A percentile compares a stretch with the other conserved stretches of the same genome.
phyloP scores from a whole-genome alignment of 1,284 basidiomycete genomes.

The Grifola frondosa region DNA sequence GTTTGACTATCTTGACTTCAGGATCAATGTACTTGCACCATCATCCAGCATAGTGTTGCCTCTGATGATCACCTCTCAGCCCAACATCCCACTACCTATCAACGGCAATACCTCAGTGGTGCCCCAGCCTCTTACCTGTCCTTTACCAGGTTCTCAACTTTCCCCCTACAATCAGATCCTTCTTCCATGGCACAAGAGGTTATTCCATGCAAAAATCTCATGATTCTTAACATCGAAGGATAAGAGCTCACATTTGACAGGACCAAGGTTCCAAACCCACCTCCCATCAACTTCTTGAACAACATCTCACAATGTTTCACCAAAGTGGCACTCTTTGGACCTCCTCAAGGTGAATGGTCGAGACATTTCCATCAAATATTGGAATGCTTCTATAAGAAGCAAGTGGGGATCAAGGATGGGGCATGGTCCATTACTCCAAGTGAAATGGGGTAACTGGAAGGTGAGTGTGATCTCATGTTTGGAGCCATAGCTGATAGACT shows the following conservation, averaged over 20 bases:
- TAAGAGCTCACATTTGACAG: conserved; percentile 12
- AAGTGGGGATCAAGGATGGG: conserved; percentile 2
- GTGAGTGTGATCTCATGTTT: conserved; percentile 9
- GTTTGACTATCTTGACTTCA: too few relatives aligned
- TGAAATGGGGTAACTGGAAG: conserved; percentile 25
- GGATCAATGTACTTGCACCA: too few relatives aligned
- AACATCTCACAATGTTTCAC: conserved; percentile 17
- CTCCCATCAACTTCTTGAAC: conserved; percentile 15
- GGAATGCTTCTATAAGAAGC: conserved; percentile 21
- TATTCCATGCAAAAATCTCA: conserved; percentile 2
- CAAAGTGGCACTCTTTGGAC: conserved; percentile 21
- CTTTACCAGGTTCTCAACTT: too few relatives aligned
- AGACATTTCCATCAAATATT: conserved; percentile 23
- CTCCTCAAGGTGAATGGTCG: conserved; percentile 17
- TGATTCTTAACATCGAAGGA: conserved; percentile 9
- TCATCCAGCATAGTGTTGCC: too few relatives aligned
- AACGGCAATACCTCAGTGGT: too few relatives aligned
- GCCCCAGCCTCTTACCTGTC: too few relatives aligned
- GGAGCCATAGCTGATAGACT: neutral
- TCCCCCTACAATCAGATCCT: neutral
- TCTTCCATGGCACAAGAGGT: neutral
- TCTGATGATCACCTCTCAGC: too few relatives aligned
- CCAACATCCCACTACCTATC: too few relatives aligned
- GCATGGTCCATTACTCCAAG: conserved; percentile 16
- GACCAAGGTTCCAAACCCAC: conserved; percentile 13